Base-by-base conservation (phyloP, 2,329 filamentous ascomycete species). In the Talaromyces sp. region DNA sequence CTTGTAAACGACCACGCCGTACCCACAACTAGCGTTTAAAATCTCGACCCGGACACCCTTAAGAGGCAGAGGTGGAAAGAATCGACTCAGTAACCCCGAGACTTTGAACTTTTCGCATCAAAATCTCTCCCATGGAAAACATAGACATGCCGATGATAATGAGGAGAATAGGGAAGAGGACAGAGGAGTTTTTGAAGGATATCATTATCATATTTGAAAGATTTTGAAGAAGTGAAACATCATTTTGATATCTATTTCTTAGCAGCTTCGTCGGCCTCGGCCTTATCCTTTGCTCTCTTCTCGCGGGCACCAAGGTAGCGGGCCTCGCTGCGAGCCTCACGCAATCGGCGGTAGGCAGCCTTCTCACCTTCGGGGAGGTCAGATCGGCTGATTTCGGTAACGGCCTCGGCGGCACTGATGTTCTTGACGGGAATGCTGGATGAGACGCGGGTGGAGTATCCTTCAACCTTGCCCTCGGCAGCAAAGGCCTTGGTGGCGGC, bases 281-380 rank as follows among this genome's bases (percentile, higher is more conserved):
- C 89, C 79, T 89, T 94, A 76, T 92, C 91, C 87, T 90, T 91
- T 75, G 86, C 89, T 78, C 95, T 90, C 93, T 98, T 98, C 87
- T 96, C 93, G 81, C 93, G 89, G 78, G 86, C 86, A 83, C 95
- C 95, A 71, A 86, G 82, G 77, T 91, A 85, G 81, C 93, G 90
- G 77, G 91, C 89, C 78, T 96, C 91, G 80, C 88, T 89, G 83
- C 95, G 90, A 73, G 91, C 89, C 74, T 90, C 85, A 81, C 95
- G 91, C 80, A 99, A 89, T 78, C 88, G 90, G 79, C 86, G 85
- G 89, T 91, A 98, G 71, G 93, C 95, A 81, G 89, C 90, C 82
- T 93, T 90, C 84, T 93, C 91, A 78, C 87, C 81, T 81, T 89
- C 85, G 81, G 90, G 89, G 75, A 97, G 80, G 72, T 93, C 89